phyloP scores from a whole-genome alignment of 805 yeast genomes.

The Hemisphaericaspora nanyangensis region DNA sequence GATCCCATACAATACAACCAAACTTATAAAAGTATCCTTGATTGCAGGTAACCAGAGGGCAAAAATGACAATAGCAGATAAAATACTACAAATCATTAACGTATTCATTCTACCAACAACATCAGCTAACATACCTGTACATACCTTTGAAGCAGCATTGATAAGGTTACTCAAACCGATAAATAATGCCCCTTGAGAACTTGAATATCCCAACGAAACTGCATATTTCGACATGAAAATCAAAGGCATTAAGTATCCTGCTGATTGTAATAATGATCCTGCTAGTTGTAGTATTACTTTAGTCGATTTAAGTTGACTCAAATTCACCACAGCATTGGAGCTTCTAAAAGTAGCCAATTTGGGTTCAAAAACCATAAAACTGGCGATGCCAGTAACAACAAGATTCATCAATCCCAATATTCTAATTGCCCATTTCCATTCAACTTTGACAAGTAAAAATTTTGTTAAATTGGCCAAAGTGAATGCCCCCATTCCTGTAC shows the following conservation, averaged over 20 bases:
- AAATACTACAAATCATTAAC: slow-evolving; percentile 14
- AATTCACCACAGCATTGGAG: slow-evolving; percentile 9
- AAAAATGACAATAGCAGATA: slow-evolving; percentile 14
- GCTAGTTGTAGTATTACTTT: slow-evolving; percentile 14
- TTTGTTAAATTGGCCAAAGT: slow-evolving; percentile 25
- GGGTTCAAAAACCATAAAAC: slow-evolving; percentile 14
- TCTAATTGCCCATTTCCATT: slow-evolving; percentile 34
- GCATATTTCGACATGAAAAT: slow-evolving; percentile 33
- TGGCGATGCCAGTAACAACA: slow-evolving; percentile 10
- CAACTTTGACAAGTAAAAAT: slow-evolving; percentile 19
- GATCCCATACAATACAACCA: slow-evolving; percentile 31
- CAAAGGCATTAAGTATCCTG: slow-evolving; percentile 31
- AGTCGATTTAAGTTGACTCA: slow-evolving; percentile 15
- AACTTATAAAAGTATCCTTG: slow-evolving; percentile 21
- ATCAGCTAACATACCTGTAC: slow-evolving; percentile 17
- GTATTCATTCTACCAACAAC: slow-evolving; percentile 16
- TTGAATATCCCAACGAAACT: slow-evolving; percentile 23
- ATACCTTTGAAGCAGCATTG: slow-evolving; percentile 21
- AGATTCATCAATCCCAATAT: slow-evolving; percentile 24
- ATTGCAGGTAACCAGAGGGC: slow-evolving; percentile 18
- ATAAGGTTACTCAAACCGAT: slow-evolving; percentile 32
- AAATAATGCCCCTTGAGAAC: slow-evolving; percentile 27
- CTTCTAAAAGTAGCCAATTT: slow-evolving; percentile 4
- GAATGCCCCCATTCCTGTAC: slow-evolving; percentile 35
- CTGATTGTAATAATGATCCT: slow-evolving; percentile 28